Base-by-base conservation (phyloP, 352 stramenopile species). In the Aphanomyces invadans region DNA sequence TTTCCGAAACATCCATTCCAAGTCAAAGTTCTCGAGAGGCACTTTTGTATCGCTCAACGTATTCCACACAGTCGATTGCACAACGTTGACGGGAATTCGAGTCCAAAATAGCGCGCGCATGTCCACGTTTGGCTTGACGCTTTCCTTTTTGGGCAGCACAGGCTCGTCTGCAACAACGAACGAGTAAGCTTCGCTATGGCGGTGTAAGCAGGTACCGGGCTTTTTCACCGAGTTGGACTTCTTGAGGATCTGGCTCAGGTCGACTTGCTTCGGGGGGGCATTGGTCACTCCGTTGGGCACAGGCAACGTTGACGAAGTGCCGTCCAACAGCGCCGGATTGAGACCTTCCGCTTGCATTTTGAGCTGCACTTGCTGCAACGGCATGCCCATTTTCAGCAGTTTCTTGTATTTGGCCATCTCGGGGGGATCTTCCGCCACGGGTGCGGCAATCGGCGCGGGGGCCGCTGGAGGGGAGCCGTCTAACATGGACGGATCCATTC, bases 341-440 rank as follows among this genome's bases (percentile, higher is more conserved):
- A 92, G 45, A 5, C 83, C 86, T 5, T 74, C 92, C 31, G 90
- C 80, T n/a, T 70, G 76, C 78, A 98, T 88, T 60, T 97, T 97
- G 74, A 97, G 81, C 75, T 98, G 93, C 12, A 98, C 91, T 64
- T 97, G 90, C 66, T 89, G 90, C 1, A 80, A 57, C 4, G 86
- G 85, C 80, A 96, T 91, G 2, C 86, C 87, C 82, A 96, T 93
- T 55, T 90, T 90, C 19, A 90, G 33, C 73, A 98, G 88, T 72
- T 98, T 98, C 70, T 98, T 98, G 68, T 97, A 98, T 68, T 98
- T 98, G 53, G 53, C 53, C 1, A 57, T 33, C 32, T 67, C 32
- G 3, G 38, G 60, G 12, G 38, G 38, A 7, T n/a, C 19, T 19
- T 12, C 28, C 23, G 44, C 5, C 25, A 23, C 19, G 5, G 60